Conservation (phyloP, 2,329 filamentous ascomycete species). For the Aphanoascus verrucosus region DNA sequence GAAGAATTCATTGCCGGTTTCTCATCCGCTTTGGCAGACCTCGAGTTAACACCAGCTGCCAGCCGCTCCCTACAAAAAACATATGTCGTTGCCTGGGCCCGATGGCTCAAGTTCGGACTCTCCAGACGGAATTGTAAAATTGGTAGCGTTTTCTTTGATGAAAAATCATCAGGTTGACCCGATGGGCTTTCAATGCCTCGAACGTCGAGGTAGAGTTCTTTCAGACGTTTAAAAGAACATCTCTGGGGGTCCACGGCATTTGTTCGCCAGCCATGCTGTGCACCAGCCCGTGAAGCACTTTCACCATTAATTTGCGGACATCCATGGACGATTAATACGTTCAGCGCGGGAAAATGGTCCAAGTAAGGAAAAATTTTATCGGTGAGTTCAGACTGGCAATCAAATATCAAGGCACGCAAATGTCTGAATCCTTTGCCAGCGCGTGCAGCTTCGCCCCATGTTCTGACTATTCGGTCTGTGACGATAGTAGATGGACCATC, state of each 20-base stretch:
- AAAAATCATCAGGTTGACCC: background rate
- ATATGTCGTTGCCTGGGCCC: background rate
- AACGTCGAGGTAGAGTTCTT: background rate
- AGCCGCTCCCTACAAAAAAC: background rate
- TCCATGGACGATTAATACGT: constrained; percentile 26
- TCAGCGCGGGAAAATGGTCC: constrained; percentile 27
- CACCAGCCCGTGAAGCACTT: constrained; percentile 16
- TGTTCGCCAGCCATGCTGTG: constrained; percentile 23
- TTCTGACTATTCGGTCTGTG: constrained; percentile 32
- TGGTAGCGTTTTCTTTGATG: background rate
- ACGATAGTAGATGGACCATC: constrained; percentile 20
- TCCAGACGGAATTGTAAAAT: background rate
- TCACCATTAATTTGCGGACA: constrained; percentile 24
- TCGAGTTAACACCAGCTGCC: background rate
- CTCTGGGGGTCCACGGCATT: background rate
- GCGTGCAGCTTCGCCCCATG: constrained; percentile 32
- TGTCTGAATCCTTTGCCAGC: constrained; percentile 27
- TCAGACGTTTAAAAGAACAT: constrained; percentile 1
- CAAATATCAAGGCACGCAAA: constrained; percentile 30
- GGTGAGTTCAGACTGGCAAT: constrained; percentile 26
- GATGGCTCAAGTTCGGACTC: background rate
- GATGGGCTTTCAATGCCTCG: background rate
- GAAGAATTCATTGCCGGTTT: too few species aligned
- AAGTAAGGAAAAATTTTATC: constrained; percentile 27
- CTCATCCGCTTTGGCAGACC: background rate